These are phyloP conservation scores for Prunus mume DNA, from an alignment of 306 rosid species.

Conservation along the genomic window DNA sequence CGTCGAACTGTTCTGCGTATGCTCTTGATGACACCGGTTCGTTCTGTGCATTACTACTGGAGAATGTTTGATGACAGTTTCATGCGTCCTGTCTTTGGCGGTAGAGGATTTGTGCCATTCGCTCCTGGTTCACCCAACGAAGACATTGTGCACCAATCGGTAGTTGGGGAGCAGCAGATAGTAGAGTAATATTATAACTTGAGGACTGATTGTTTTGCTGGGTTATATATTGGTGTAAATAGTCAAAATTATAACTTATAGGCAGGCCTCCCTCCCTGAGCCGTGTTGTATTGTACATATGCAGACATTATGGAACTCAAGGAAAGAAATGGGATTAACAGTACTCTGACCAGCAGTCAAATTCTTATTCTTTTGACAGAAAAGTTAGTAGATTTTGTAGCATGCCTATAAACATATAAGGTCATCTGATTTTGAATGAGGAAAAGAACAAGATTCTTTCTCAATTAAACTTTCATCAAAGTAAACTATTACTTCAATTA, in stretches of 20 bases:
- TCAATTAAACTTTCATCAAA: background rate
- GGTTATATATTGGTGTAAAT: background rate
- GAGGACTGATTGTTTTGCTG: background rate
- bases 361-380: background rate
- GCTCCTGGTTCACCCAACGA: slow-evolving; percentile 19
- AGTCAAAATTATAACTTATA: background rate
- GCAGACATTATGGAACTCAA: background rate
- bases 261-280: background rate
- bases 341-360: background rate
- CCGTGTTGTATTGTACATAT: background rate
- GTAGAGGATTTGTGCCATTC: slow-evolving; percentile 44
- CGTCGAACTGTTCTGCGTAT: slow-evolving; percentile 19
- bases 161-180: background rate
- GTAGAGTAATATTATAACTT: background rate
- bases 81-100: slow-evolving; percentile 70
- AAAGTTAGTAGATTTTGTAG: background rate
- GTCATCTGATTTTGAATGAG: background rate
- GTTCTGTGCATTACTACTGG: slow-evolving; percentile 42
- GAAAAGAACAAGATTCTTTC: background rate
- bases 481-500: no score
- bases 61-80: slow-evolving; percentile 38
- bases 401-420: background rate
- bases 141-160: slow-evolving; percentile 1
- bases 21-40: slow-evolving; percentile 21
- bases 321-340: background rate